Conservation (phyloP, 2,329 filamentous ascomycete species). For the Paecilomyces niveus region DNA sequence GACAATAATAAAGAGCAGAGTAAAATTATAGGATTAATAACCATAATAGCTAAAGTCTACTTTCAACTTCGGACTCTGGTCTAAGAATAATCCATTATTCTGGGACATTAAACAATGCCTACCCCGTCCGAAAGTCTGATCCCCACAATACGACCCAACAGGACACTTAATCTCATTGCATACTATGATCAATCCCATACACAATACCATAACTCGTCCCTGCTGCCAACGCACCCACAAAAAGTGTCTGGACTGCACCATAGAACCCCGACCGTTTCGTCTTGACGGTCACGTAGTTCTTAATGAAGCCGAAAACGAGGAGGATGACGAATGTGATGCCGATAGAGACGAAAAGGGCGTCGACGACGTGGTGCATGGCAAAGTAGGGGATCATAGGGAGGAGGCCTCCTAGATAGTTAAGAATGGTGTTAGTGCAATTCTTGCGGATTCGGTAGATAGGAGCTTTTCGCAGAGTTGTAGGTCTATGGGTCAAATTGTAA, state of each 20-base stretch:
- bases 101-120: no score
- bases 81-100: no score
- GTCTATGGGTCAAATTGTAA: background rate
- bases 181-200: slow-evolving; percentile 10
- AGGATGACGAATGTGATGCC: slow-evolving; percentile 37
- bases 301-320: slow-evolving; percentile 39
- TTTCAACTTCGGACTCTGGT: no score
- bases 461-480: no score
- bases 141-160: no score
- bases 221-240: slow-evolving; percentile 29
- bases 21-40: no score
- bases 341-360: slow-evolving; percentile 38
- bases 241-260: slow-evolving; percentile 27
- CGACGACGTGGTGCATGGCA: slow-evolving; percentile 27
- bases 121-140: no score
- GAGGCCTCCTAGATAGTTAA: slow-evolving; percentile 18
- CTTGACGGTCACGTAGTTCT: slow-evolving; percentile 26
- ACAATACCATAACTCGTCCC: slow-evolving; percentile 31
- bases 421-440: background rate
- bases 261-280: slow-evolving; percentile 12
- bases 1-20: no score
- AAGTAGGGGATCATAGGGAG: slow-evolving; percentile 45
- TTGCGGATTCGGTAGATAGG: no score
- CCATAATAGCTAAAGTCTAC: no score
- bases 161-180: no score